Conservation (phyloP, 768 basidiomycete species). For the Paxillus ammoniavirescens region DNA sequence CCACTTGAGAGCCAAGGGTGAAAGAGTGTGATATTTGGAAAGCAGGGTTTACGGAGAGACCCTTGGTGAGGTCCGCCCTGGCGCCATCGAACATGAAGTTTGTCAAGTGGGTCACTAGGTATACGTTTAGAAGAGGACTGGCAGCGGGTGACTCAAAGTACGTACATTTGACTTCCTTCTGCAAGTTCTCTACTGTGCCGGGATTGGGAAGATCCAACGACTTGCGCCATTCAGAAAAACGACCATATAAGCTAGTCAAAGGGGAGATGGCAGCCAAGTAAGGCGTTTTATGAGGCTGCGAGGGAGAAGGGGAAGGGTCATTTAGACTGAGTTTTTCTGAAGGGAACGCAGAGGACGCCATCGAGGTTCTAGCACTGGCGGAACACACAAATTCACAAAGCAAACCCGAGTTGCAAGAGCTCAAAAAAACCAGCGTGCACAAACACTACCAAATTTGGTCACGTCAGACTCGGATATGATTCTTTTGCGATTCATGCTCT, state of each 20-base stretch:
- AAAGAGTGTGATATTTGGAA: slow-evolving; percentile 99
- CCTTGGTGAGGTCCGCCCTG: slow-evolving; percentile 93
- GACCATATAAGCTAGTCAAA: slow-evolving; percentile 63
- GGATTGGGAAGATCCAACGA: slow-evolving; percentile 84
- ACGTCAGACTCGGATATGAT: too few species aligned
- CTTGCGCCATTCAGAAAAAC: slow-evolving; percentile 79
- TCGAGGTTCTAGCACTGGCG: slow-evolving; percentile 17
- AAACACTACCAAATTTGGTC: slow-evolving; percentile 16
- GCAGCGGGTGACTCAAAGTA: slow-evolving; percentile 4
- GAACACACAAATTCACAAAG: slow-evolving; percentile 27
- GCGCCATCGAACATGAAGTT: slow-evolving; percentile 98
- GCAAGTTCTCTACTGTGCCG: slow-evolving; percentile 90
- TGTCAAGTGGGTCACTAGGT: slow-evolving; percentile 80
- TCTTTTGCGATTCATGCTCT: too few species aligned
- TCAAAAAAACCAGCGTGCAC: slow-evolving; percentile 36
- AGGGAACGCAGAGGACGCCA: slow-evolving; percentile 43
- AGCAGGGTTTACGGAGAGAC: slow-evolving; percentile 86
- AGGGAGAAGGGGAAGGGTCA: slow-evolving; percentile 35
- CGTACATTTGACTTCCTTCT: slow-evolving; percentile 90
- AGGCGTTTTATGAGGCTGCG: slow-evolving; percentile 37
- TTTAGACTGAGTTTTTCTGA: slow-evolving; percentile 42
- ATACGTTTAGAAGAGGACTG: background rate
- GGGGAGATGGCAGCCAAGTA: slow-evolving; percentile 43
- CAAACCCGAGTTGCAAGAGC: slow-evolving; percentile 18
- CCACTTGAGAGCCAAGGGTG: slow-evolving; percentile 81